Evolutionary conservation across 805 yeast genomes (phyloP), one percentile per base, ranked within the genome.

Genomic region (Wickerhamia fluorescens): DNA sequence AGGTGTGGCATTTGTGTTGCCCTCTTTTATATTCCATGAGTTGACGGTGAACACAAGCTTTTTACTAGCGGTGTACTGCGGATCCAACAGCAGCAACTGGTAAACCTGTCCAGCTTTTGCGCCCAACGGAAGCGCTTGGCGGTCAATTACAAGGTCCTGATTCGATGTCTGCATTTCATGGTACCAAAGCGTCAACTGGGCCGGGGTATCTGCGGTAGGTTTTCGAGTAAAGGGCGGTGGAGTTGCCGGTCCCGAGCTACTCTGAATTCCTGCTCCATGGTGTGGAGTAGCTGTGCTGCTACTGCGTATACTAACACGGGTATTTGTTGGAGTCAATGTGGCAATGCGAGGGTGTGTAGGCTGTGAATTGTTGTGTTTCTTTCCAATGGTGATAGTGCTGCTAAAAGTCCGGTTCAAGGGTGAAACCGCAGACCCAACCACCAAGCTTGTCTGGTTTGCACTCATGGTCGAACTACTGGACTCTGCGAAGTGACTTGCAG

Each of bases 101-200:
- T 85, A 88, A 6, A 84, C 54, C 44, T 81, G 84, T 11, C 94
- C 95, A n/a, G 67, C 75, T 30, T 61, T 60, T 1, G 83, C 71
- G 6, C 25, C 25, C n/a, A 79, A 81, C 0, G 84, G 80, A 10
- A 27, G n/a, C 3, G 73, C 56, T 0, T 60, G 45, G 12, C 76
- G 53, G 45, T 85, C 88, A 2, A 87, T 45, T 25, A 80, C 50
- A 2, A 87, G 82, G 20, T 72, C 73, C 20, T 75, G 77, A 2
- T 58, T 24, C 1, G 77, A 72, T 1, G 69, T 61, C 14, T 84
- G 56, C 4, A 71, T 41, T 37, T 87, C 95, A 46, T 88, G 96
- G 41, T 83, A 68, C 66, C 76, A 63, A n/a, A 61, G 53, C 5
- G 68, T 65, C 36, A 70, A 34, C 28, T 59, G 69, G 2, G 62